These are phyloP conservation scores for Hygrocybe coccinea DNA, from an alignment of 768 basidiomycete species.

Conservation along the genomic window DNA sequence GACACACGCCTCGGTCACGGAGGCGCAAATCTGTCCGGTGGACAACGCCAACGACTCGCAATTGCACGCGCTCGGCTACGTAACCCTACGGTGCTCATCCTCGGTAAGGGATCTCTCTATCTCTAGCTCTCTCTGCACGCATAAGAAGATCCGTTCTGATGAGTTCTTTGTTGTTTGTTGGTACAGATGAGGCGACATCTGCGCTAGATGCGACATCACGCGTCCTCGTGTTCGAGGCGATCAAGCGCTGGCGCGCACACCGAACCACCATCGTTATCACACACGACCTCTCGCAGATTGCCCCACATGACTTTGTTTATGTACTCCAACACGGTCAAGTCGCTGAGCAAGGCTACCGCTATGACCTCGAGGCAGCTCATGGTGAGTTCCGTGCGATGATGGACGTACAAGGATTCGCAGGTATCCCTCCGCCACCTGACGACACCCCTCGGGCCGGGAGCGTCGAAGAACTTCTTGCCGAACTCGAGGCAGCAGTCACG, in stretches of 20 bases:
- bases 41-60: slow-evolving; percentile 86
- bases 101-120: slow-evolving; percentile 64
- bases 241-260: slow-evolving; percentile 62
- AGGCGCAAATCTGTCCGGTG: slow-evolving; percentile 80
- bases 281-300: slow-evolving; percentile 87
- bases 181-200: slow-evolving; percentile 71
- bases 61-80: slow-evolving; percentile 82
- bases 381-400: slow-evolving; percentile 77
- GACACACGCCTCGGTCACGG: slow-evolving; percentile 73
- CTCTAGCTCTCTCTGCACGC: slow-evolving; percentile 9
- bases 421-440: slow-evolving; percentile 43
- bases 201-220: slow-evolving; percentile 85
- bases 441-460: slow-evolving; percentile 33
- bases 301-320: slow-evolving; percentile 78
- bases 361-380: slow-evolving; percentile 58
- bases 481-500: slow-evolving; percentile 41
- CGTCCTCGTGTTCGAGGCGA: slow-evolving; percentile 73
- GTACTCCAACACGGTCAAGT: slow-evolving; percentile 78
- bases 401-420: slow-evolving; percentile 45
- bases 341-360: slow-evolving; percentile 83
- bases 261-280: slow-evolving; percentile 93
- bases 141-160: slow-evolving; percentile 39
- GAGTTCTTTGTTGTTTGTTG: too few relatives aligned
- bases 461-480: slow-evolving; percentile 45
- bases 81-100: slow-evolving; percentile 83